Conservation (phyloP, 805 yeast species). For the Yarrowia osloensis region DNA sequence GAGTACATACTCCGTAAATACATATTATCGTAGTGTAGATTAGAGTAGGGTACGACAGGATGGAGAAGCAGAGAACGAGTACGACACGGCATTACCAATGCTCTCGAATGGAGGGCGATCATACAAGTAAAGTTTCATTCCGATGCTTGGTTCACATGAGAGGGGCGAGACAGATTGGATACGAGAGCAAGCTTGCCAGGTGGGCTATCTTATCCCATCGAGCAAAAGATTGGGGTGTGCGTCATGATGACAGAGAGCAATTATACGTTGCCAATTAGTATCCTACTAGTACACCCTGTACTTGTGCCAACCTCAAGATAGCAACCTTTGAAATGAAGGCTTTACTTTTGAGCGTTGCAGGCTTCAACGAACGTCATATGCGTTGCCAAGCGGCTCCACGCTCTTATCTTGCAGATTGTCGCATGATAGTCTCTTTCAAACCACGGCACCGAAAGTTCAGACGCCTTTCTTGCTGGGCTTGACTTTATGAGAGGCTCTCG, state of each 20-base stretch:
- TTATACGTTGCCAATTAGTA: too few relatives aligned
- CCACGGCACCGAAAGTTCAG: not conserved
- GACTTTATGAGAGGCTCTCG: not conserved
- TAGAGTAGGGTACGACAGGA: not conserved
- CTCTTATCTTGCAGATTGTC: not conserved
- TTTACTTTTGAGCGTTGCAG: too few relatives aligned
- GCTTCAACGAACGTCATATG: not conserved
- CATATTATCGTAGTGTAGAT: not conserved
- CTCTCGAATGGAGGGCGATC: too few relatives aligned
- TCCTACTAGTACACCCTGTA: too few relatives aligned
- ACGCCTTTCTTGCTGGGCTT: not conserved
- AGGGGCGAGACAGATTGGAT: not conserved
- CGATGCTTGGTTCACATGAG: not conserved
- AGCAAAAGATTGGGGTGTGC: too few relatives aligned
- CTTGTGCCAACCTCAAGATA: too few relatives aligned
- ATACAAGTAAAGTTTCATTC: not conserved
- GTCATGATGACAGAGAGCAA: too few relatives aligned
- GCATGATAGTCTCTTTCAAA: not conserved
- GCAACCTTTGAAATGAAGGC: not conserved
- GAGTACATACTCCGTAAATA: too few relatives aligned
- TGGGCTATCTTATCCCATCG: slow-evolving; percentile 3
- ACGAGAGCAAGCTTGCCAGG: not conserved
- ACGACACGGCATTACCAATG: too few relatives aligned
- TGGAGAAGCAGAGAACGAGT: too few relatives aligned
- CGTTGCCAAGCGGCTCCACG: not conserved